Conservation (phyloP, 768 basidiomycete genomes). For the Grammothele lineata region DNA sequence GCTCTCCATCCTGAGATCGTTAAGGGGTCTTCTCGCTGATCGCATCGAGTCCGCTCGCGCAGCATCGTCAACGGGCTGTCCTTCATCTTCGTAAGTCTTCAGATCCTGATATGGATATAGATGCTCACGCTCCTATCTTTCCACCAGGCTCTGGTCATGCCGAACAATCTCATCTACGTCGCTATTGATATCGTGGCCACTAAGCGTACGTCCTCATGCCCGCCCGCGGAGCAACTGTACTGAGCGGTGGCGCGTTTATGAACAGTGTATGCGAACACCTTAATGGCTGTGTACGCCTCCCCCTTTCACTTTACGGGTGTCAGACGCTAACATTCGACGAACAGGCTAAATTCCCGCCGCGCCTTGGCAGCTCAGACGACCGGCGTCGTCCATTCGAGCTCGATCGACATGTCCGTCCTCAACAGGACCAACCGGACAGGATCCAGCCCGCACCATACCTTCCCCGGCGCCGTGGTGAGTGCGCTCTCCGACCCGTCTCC, state of each 20-base stretch:
- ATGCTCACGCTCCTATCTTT: neutral
- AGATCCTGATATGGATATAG: neutral
- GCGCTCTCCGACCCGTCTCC: too few relatives aligned
- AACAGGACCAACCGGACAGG: too few relatives aligned
- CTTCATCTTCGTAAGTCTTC: conserved; percentile 7
- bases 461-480: too few relatives aligned
- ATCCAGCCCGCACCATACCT: too few relatives aligned
- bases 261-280: conserved; percentile 11
- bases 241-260: neutral
- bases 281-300: conserved; percentile 11
- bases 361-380: neutral
- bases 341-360: conserved; percentile 4
- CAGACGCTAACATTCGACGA: too few relatives aligned
- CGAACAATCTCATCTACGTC: conserved; percentile 9
- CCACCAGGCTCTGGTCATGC: conserved; percentile 8
- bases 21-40: too few relatives aligned
- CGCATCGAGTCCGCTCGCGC: neutral
- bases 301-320: too few relatives aligned
- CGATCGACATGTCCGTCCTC: neutral
- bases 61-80: conserved; percentile 5
- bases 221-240: neutral
- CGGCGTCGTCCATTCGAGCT: neutral
- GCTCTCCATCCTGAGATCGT: too few relatives aligned
- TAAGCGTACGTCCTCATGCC: conserved; percentile 1
- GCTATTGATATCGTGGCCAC: conserved; percentile 8